phyloP scores from a whole-genome alignment of 2,329 filamentous ascomycete species.

The Fusarium chlamydosporum region DNA sequence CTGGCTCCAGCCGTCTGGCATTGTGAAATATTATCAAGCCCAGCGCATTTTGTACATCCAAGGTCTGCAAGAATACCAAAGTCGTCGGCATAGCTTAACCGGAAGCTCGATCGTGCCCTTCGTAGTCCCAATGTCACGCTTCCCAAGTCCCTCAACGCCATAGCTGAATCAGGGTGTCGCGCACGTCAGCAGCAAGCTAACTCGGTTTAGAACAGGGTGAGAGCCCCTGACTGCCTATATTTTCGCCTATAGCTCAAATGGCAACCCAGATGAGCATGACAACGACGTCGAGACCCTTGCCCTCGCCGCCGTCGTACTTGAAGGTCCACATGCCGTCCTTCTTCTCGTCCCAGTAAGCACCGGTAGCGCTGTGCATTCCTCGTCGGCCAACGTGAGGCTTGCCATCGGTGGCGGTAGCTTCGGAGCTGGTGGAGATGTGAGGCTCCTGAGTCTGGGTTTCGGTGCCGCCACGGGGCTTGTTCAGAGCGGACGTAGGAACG shows the following conservation, averaged over 20 bases:
- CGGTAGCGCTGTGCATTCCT: constrained; percentile 90
- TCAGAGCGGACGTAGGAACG: constrained; percentile 74
- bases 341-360: constrained; percentile 92
- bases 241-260: constrained; percentile 59
- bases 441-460: constrained; percentile 64
- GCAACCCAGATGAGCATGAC: constrained; percentile 85
- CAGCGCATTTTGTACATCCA: constrained; percentile 50
- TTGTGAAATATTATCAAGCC: constrained; percentile 39
- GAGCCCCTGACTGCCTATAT: constrained; percentile 18
- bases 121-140: constrained; percentile 49
- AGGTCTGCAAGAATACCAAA: constrained; percentile 48
- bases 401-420: constrained; percentile 70
- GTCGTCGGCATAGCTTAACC: constrained; percentile 42
- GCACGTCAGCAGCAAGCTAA: constrained; percentile 33
- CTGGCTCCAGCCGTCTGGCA: constrained; percentile 33
- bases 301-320: constrained; percentile 81
- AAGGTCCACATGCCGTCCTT: constrained; percentile 92
- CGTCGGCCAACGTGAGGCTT: constrained; percentile 84
- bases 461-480: constrained; percentile 69
- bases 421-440: constrained; percentile 69
- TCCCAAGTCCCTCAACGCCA: constrained; percentile 51
- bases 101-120: constrained; percentile 46
- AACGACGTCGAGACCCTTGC: constrained; percentile 77
- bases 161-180: constrained; percentile 48
- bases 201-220: constrained; percentile 25